Evolutionary conservation across 192 early-diverging fungal species (phyloP), one percentile per base, ranked within the genome.

Genomic region (Phycomyces blakesleeanus): DNA sequence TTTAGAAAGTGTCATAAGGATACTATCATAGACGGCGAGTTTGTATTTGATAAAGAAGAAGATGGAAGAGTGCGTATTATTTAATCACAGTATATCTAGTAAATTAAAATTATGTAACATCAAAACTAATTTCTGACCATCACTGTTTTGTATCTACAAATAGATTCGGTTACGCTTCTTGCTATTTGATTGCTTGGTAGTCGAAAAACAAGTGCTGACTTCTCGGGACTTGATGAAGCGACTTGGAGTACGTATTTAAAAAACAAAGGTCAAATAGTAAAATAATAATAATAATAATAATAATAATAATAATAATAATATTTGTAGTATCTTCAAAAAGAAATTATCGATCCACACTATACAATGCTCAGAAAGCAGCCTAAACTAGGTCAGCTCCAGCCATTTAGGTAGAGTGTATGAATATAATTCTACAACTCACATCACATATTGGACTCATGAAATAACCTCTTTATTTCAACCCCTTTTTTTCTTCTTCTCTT

Each of bases 1-100:
- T 69, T 58, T n/a, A 51, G 47, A 42, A 55, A 70, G 38, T 87
- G 71, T 47, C 91, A 93, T 47, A 57, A 77, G 47, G 72, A 82
- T 44, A 96, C 94, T 7, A 75, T 98, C 12, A 78, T 98, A 40
- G 95, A 98, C 66, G 94, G 92, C 1, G 96, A 98, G 74, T 77
- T 98, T 49, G 91, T 98, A 10, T 69, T 89, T 3, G 95, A 96
- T 66, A 59, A 56, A 1, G 81, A 91, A 50, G 55, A 63, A 0
- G 81, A 89, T 68, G 87, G 89, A 21, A 55, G 39, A 16, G 76
- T 73, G 39, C 68, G 77, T 54, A 22, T n/a, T n/a, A n/a, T 40
- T 40, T 68, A 50, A 21, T 21, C 24, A n/a, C n/a, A 16, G 47
- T 4, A 22, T 10, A 22, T 11, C 27, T 24, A 50, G 11, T 9